Percentiles rank a stretch among this genome's conserved stretches.
Evolutionary conservation across 1,284 basidiomycete species (phyloP).

Genomic region (Meripilus lineatus): DNA sequence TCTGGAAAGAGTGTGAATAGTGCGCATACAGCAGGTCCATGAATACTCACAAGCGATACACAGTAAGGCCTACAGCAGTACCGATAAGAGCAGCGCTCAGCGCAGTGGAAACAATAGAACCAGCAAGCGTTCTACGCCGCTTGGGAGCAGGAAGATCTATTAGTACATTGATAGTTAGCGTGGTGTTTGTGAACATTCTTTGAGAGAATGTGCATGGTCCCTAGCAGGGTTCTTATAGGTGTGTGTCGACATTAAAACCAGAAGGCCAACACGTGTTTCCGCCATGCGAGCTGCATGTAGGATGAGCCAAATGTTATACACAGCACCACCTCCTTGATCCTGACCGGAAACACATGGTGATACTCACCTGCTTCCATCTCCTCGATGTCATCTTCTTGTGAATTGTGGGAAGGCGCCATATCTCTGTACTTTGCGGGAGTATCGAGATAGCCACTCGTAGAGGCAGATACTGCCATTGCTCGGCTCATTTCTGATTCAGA

Average conservation of each 20-base stretch:
- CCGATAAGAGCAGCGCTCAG: slow-evolving; percentile 77
- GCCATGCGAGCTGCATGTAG: neutral
- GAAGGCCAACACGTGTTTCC: slow-evolving; percentile 1
- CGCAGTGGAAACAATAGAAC: slow-evolving; percentile 74
- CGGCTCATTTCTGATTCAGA: slow-evolving; percentile 48
- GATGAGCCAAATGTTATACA: neutral
- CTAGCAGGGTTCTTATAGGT: too few species aligned
- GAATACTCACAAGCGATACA: slow-evolving; percentile 69
- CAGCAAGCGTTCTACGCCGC: slow-evolving; percentile 64
- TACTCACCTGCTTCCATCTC: slow-evolving; percentile 46
- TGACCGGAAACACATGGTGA: neutral
- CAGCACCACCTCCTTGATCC: neutral
- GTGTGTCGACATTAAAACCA: too few species aligned
- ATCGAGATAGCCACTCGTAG: slow-evolving; percentile 58
- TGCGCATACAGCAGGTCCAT: slow-evolving; percentile 4
- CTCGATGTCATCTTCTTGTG: slow-evolving; percentile 34
- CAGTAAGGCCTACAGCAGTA: slow-evolving; percentile 76
- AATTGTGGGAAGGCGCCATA: slow-evolving; percentile 26
- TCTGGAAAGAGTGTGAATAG: slow-evolving; percentile 19
- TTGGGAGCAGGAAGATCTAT: slow-evolving; percentile 47
- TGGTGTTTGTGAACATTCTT: slow-evolving; percentile 28
- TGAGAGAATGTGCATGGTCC: too few species aligned
- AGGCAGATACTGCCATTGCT: slow-evolving; percentile 45
- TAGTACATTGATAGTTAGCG: slow-evolving; percentile 42
- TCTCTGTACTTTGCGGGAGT: slow-evolving; percentile 59